Evolutionary conservation across 768 basidiomycete species (phyloP), one percentile per base, ranked within the genome.

Genomic region (Hygrocybe punicea): DNA sequence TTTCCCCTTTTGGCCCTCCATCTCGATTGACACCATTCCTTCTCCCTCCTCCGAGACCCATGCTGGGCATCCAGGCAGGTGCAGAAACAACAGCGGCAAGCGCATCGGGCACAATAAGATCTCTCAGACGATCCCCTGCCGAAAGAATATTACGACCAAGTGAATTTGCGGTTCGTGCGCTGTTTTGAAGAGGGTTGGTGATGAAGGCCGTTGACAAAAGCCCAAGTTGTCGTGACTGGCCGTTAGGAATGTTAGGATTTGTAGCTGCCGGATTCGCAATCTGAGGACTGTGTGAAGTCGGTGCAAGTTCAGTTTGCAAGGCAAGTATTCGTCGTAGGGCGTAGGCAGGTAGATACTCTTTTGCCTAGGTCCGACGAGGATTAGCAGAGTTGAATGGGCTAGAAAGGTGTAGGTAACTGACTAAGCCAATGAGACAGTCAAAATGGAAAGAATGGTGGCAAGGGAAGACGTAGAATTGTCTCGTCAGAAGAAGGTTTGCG

Each of bases 401-500:
- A 50, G 48, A 14, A 36, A 47, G 47, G 23, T 29, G 49, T 25
- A 19, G 39, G 57, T 29, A 42, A 75, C 92, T 67, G 66, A 98
- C 97, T 81, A 97, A 77, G 24, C 87, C 85, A 69, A 99, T 94
- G 53, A 98, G 78, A 74, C 97, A 98, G 69, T 99, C 96, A 6
- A 93, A 93, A 73, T 98, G 97, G 83, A 98, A 98, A 14, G 86
- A 84, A 70, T 99, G 97, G 64, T 94, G 92, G 72, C 97, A 98
- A 44, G 97, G 97, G 74, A 99, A 99, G 47, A 96, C 93, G 71
- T 99, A 99, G 71, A 98, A 98, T 66, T 98, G 96, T 62, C 96
- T 78, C 21, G 85, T 88, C 53, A 98, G 73, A 51, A 99, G 78
- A 35, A 85, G 76, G 59, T 82, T 79, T 7, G 83, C 81, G 72